Evolutionary conservation across 441 rosid genomes (phyloP).

Genomic region (Adansonia madagascariensis): DNA sequence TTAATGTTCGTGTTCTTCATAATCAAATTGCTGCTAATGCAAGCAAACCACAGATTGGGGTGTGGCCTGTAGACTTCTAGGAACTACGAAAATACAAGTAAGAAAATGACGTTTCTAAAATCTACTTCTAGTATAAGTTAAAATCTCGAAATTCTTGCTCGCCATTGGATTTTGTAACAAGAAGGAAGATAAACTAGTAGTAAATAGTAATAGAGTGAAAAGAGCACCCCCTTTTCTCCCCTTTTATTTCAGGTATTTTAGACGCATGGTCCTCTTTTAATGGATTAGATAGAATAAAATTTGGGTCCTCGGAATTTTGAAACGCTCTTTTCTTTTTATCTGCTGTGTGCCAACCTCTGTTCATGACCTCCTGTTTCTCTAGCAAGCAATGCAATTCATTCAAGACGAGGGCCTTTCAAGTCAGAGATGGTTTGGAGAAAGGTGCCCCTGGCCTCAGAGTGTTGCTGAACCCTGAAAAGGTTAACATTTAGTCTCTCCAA

Average conservation of each 20-base stretch:
- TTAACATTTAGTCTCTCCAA: constrained; percentile 16
- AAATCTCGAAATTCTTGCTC: neutral
- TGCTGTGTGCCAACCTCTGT: constrained; percentile 17
- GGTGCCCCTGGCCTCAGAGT: constrained; percentile 65
- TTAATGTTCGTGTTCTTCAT: neutral
- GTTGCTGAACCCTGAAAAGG: constrained; percentile 78
- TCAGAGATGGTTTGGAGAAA: constrained; percentile 61
- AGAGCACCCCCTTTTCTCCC: neutral
- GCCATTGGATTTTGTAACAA: neutral
- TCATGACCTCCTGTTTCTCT: constrained; percentile 16
- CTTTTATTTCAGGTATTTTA: neutral
- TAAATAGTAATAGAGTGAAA: neutral
- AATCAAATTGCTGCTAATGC: neutral
- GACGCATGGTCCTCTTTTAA: neutral
- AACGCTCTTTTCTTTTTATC: neutral
- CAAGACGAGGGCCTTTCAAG: constrained; percentile 71
- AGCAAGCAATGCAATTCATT: constrained; percentile 82
- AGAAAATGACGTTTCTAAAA: neutral
- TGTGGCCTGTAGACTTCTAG: neutral
- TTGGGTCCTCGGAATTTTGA: neutral
- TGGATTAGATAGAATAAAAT: neutral
- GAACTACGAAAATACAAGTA: neutral
- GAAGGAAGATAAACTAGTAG: neutral
- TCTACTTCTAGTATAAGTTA: neutral
- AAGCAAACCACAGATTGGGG: neutral